phyloP scores from a whole-genome alignment of 495 filamentous ascomycete genomes.

The Daldinia decipiens region DNA sequence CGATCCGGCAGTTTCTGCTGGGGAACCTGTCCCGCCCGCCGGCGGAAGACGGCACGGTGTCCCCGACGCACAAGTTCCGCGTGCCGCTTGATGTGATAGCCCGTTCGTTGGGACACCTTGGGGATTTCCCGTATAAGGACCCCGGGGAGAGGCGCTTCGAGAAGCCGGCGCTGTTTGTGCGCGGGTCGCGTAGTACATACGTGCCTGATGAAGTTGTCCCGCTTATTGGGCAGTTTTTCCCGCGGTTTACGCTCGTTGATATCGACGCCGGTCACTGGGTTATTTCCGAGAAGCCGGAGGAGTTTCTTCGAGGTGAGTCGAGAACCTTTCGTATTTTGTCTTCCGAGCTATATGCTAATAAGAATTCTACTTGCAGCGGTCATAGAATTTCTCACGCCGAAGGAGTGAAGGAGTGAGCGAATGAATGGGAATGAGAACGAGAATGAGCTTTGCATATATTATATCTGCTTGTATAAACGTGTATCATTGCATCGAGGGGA shows the following conservation, averaged over 20 bases:
- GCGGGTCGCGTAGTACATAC: constrained; percentile 86
- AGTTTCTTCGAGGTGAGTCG: constrained; percentile 78
- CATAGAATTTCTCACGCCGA: constrained; percentile 68
- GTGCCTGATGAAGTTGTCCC: constrained; percentile 89
- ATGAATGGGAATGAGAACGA: not conserved
- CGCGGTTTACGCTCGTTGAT: constrained; percentile 79
- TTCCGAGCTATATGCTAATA: not conserved
- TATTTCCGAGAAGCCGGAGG: constrained; percentile 90
- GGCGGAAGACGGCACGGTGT: not conserved
- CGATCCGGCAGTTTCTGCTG: constrained; percentile 90
- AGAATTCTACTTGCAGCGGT: constrained; percentile 58
- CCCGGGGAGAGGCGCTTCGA: constrained; percentile 69
- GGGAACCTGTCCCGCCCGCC: constrained; percentile 78
- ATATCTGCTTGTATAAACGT: constrained; percentile 12
- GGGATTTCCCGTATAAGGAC: constrained; percentile 84
- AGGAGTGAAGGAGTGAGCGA: constrained; percentile 53
- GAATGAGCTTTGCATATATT: constrained; percentile 5
- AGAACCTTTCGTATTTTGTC: not conserved
- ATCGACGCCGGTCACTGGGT: constrained; percentile 94
- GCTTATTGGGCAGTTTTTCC: constrained; percentile 89
- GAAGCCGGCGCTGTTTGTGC: constrained; percentile 82
- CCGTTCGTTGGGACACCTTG: constrained; percentile 65
- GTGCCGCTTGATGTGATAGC: constrained; percentile 56
- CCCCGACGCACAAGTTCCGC: constrained; percentile 53
- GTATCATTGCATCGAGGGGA: constrained; percentile 38